A percentile compares a stretch with the other conserved stretches of the same genome.
These are phyloP conservation scores for Conoideocrella luteorostrata DNA, from an alignment of 2,329 filamentous ascomycete genomes.

Conservation along the genomic window DNA sequence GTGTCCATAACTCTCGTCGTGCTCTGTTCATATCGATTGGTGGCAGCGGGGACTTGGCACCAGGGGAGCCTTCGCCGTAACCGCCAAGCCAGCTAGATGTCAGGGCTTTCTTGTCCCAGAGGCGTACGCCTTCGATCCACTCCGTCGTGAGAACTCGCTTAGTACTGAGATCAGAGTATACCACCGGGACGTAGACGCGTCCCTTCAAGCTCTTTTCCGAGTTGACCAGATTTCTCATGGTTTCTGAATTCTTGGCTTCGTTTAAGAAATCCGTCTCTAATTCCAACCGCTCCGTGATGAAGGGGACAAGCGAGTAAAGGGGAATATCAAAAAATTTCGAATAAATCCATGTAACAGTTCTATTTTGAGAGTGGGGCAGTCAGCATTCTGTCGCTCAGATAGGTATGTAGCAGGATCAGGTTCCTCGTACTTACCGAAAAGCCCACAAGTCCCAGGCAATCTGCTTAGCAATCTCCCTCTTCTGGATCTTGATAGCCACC, in stretches of 20 bases:
- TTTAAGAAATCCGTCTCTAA: slow-evolving; percentile 93
- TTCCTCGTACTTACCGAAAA: slow-evolving; percentile 76
- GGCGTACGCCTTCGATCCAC: slow-evolving; percentile 90
- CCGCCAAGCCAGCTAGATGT: slow-evolving; percentile 73
- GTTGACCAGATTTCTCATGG: slow-evolving; percentile 72
- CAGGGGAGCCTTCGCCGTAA: slow-evolving; percentile 68
- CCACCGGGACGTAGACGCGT: slow-evolving; percentile 80
- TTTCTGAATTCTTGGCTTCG: slow-evolving; percentile 81
- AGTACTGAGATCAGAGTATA: slow-evolving; percentile 77
- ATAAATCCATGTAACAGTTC: slow-evolving; percentile 75
- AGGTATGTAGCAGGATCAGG: too few species aligned
- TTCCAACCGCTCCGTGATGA: slow-evolving; percentile 84
- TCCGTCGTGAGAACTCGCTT: slow-evolving; percentile 86
- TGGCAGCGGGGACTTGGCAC: slow-evolving; percentile 60
- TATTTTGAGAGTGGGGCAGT: too few species aligned
- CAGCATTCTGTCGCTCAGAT: too few species aligned
- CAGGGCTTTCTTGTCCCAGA: slow-evolving; percentile 87
- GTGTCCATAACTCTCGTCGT: slow-evolving; percentile 40
- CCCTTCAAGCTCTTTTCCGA: slow-evolving; percentile 69
- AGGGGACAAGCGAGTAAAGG: slow-evolving; percentile 83
- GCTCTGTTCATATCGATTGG: slow-evolving; percentile 41
- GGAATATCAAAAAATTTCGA: slow-evolving; percentile 89
- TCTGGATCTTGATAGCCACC: slow-evolving; percentile 95
- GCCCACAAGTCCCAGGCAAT: slow-evolving; percentile 94
- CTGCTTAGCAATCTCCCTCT: slow-evolving; percentile 85